Evolutionary conservation across 768 basidiomycete genomes (phyloP).

Genomic region (Macrolepiota albuminosa): DNA sequence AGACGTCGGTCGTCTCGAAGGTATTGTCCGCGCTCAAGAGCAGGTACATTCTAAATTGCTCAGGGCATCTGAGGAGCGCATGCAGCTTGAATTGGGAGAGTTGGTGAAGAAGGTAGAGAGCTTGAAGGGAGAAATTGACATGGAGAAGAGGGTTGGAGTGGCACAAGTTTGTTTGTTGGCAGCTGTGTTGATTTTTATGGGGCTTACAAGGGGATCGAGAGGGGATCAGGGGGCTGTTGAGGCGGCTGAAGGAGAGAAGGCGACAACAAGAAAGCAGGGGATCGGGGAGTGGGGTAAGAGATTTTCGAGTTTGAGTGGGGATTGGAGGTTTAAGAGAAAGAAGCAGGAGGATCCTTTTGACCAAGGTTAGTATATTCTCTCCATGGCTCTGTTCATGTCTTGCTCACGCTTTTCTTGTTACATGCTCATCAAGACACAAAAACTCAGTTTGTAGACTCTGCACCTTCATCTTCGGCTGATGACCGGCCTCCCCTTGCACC

Average conservation of each 20-base stretch:
- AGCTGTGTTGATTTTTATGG: slow-evolving; percentile 81
- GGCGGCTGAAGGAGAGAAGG: slow-evolving; percentile 21
- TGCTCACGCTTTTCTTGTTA: not conserved
- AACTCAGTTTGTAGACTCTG: slow-evolving; percentile 10
- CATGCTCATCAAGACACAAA: slow-evolving; percentile 7
- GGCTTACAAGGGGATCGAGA: slow-evolving; percentile 73
- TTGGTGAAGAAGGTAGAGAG: slow-evolving; percentile 67
- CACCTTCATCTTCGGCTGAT: not conserved
- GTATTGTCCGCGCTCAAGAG: slow-evolving; percentile 69
- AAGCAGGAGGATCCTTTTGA: slow-evolving; percentile 11
- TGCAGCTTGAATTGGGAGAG: slow-evolving; percentile 69
- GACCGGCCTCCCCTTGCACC: not conserved
- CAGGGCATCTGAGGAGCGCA: slow-evolving; percentile 46
- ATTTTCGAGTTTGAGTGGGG: slow-evolving; percentile 52
- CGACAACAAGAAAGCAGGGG: slow-evolving; percentile 16
- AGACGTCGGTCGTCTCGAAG: slow-evolving; percentile 74
- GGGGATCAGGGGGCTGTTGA: slow-evolving; percentile 26
- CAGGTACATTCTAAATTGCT: slow-evolving; percentile 38
- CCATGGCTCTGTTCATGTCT: not conserved
- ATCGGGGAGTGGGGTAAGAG: slow-evolving; percentile 53
- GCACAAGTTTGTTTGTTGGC: slow-evolving; percentile 83
- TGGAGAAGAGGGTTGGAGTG: slow-evolving; percentile 88
- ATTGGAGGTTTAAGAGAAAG: slow-evolving; percentile 37
- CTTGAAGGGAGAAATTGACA: slow-evolving; percentile 79
- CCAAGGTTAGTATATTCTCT: slow-evolving; percentile 2